Evolutionary conservation across 306 rosid genomes (phyloP), one percentile per base, ranked within the genome.

Genomic region (Gillenia trifoliata): DNA sequence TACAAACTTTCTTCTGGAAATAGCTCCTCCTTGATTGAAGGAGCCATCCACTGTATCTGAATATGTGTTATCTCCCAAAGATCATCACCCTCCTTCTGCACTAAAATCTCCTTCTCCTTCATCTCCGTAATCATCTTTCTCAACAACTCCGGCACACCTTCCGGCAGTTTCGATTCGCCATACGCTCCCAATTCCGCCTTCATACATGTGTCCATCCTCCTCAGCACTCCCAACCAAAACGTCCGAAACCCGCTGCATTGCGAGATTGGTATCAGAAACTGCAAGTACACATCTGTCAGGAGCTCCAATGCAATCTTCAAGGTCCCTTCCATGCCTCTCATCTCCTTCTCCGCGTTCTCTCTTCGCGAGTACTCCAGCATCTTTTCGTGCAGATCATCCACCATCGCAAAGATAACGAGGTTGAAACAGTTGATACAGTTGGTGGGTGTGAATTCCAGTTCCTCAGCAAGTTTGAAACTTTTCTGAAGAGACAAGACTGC

Each of bases 191-290:
- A 84, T 16, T 94, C 95, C 74, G 92, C 95, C 68, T 92, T 94
- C 97, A 92, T 83, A 22, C 93, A 92, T 3, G 97, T 88, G 78
- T 90, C 99, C 99, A 94, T 92, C 82, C 97, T 88, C 71, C 97
- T 87, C 83, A 94, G 78, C 47, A 94, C 81, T 10, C 99, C 96
- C 19, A 92, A 73, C 99, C 99, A 94, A 70, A 94, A 90, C 22
- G 92, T 82, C 77, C 91, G 64, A 52, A 90, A 92, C 10, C 83
- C 92, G 1, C 75, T 64, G 49, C 89, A 82, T 71, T 84, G 83
- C 9, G 95, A 72, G 68, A 94, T 82, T 66, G 68, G 93, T 47
- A 23, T 92, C 82, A 92, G n/a, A 60, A 79, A 90, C 68, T 83
- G 84, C 79, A 89, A 81, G 84, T 77, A 94, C 80, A 92, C 89